phyloP scores from a whole-genome alignment of 2,329 filamentous ascomycete genomes.

The Fusarium concolor region DNA sequence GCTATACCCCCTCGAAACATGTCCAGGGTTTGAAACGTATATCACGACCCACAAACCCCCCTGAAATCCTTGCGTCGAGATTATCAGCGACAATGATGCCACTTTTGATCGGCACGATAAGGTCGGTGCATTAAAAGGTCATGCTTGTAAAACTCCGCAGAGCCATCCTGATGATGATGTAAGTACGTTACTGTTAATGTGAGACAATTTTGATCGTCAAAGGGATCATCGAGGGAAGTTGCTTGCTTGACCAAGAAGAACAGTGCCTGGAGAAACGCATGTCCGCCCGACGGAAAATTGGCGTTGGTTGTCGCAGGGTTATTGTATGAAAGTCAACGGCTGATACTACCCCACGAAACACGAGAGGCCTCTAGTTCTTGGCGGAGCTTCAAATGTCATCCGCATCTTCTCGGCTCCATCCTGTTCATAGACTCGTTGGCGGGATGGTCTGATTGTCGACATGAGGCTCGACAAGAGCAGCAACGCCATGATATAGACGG shows the following conservation, averaged over 20 bases:
- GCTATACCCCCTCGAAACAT: neutral
- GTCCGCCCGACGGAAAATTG: neutral
- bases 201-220: constrained; percentile 11
- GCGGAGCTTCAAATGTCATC: neutral
- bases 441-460: constrained; percentile 18
- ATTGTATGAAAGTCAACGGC: neutral
- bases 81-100: constrained; percentile 3
- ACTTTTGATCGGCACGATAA: constrained; percentile 18
- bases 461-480: constrained; percentile 18
- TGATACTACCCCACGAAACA: constrained; percentile 11
- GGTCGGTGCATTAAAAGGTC: neutral
- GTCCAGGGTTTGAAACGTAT: constrained; percentile 28
- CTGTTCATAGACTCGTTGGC: constrained; percentile 8
- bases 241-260: neutral
- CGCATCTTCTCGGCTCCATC: neutral
- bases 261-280: neutral
- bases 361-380: neutral
- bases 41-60: constrained; percentile 28
- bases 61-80: constrained; percentile 25
- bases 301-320: neutral
- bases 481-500: constrained; percentile 28
- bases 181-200: neutral
- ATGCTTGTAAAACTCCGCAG: neutral
- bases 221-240: neutral
- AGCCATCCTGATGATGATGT: neutral